Evolutionary conservation across 257 asterid genomes (phyloP), one percentile per base, ranked within the genome.

Genomic region (Ehretia macrophylla): DNA sequence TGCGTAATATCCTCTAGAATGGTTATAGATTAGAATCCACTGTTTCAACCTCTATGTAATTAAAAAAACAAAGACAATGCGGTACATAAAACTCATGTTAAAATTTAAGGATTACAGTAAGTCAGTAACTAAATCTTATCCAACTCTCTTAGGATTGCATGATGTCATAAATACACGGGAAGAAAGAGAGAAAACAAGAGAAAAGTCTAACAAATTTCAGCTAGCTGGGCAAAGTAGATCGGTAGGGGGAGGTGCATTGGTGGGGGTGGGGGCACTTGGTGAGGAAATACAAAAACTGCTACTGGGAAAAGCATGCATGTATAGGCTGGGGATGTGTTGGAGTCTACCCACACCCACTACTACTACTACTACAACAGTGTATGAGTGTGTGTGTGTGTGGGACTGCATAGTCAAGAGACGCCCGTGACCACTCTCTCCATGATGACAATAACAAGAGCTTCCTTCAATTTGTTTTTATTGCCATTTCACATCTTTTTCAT

Each of bases 381-480:
- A n/a, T n/a, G n/a, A 32, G 6, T 27, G 3, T 1, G 35, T 27
- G 35, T 27, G 60, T 70, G 62, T 73, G 20, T 51, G 53, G 17
- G 32, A 66, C 77, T 72, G 69, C 66, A 66, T 58, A 73, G 84
- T 81, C 92, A 42, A 81, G 86, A 69, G 87, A 81, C 60, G 61
- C 84, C 85, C 88, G 86, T 84, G 93, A 81, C 74, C 58, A 42
- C 47, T 42, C 47, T 14, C 44, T 38, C 44, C 44, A 38, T 38
- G 44, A 38, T 38, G 44, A 38, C 44, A n/a, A 63, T 72, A 79
- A 75, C 63, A 77, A 68, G 53, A 58, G 75, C 83, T 56, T 66
- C 22, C 37, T 68, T 74, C 70, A 38, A 59, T 32, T 27, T 19
- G 45, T 10, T 69, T 70, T 70, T 79, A 64, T 68, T 73, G 73